phyloP scores from a whole-genome alignment of 306 rosid genomes.

The Vicia faba region DNA sequence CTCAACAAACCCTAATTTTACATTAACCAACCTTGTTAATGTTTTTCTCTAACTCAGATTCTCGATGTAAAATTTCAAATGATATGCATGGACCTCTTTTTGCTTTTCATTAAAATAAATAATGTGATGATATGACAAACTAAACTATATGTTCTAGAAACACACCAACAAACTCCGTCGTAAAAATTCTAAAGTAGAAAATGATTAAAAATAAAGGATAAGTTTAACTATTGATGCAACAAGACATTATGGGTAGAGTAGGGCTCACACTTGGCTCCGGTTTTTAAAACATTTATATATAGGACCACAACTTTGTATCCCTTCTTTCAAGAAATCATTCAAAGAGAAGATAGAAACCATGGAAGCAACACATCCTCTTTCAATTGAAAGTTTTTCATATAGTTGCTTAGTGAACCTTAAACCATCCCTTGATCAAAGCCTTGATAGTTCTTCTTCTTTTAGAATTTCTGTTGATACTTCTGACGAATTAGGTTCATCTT shows the following conservation, averaged over 20 bases:
- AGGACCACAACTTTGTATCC: constrained; percentile 33
- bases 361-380: constrained; percentile 73
- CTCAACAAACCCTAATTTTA: no score
- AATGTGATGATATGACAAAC: constrained; percentile 34
- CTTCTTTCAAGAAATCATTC: not conserved
- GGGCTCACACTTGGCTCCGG: constrained; percentile 52
- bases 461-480: constrained; percentile 70
- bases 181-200: constrained; percentile 43
- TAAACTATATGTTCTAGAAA: constrained; percentile 37
- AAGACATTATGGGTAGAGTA: constrained; percentile 64
- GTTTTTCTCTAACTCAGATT: not conserved
- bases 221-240: constrained; percentile 64
- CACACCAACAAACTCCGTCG: constrained; percentile 41
- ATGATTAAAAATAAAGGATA: constrained; percentile 60
- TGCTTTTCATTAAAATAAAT: constrained; percentile 36
- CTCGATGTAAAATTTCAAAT: not conserved
- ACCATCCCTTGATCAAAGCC: constrained; percentile 69
- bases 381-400: constrained; percentile 92
- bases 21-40: not conserved
- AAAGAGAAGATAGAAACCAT: constrained; percentile 45
- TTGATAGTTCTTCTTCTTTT: constrained; percentile 52
- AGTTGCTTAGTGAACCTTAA: constrained; percentile 92
- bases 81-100: constrained; percentile 46
- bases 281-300: not conserved
- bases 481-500: constrained; percentile 72